A percentile compares a stretch with the other conserved stretches of the same genome.
Evolutionary conservation across 73 alveolate species (phyloP).

Genomic region (Uronychia setigera): DNA sequence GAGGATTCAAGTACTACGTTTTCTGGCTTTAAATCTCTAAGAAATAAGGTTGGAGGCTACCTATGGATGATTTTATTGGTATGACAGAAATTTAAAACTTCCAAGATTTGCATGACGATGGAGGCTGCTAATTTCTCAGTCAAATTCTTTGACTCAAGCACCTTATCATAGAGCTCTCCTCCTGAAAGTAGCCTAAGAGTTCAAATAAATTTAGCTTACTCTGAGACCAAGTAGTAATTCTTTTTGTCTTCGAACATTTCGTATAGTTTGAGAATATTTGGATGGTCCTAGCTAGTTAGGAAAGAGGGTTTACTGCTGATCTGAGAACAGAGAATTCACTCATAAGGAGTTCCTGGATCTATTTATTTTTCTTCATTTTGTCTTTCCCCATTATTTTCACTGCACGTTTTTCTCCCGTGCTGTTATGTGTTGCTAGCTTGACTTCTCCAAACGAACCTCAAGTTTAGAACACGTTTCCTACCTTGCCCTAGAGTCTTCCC

Average conservation of each 20-base stretch:
- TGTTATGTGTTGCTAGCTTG: neutral
- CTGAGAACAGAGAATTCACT: neutral
- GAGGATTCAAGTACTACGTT: too few relatives aligned
- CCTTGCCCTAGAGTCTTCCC: conserved; percentile 13
- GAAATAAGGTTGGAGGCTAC: conserved; percentile 7
- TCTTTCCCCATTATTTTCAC: neutral
- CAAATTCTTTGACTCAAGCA: conserved; percentile 36
- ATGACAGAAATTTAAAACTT: conserved; percentile 54
- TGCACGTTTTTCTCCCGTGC: neutral
- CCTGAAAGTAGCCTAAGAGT: conserved; percentile 54
- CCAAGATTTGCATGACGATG: conserved; percentile 62
- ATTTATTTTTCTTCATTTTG: neutral
- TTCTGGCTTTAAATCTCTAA: conserved; percentile 8
- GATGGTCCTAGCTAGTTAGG: conserved; percentile 63
- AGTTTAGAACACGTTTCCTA: neutral
- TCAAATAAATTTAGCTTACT: conserved; percentile 7
- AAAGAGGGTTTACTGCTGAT: neutral
- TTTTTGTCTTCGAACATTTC: conserved; percentile 78
- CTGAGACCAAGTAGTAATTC: conserved; percentile 69
- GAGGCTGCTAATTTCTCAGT: conserved; percentile 77
- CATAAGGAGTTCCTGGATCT: neutral
- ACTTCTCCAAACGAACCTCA: neutral
- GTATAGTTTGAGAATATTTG: conserved; percentile 75
- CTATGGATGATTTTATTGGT: conserved; percentile 54
- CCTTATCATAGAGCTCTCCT: conserved; percentile 81